Conservation (phyloP, 2,329 filamentous ascomycete species). For the Dothideomycetidae sp. region DNA sequence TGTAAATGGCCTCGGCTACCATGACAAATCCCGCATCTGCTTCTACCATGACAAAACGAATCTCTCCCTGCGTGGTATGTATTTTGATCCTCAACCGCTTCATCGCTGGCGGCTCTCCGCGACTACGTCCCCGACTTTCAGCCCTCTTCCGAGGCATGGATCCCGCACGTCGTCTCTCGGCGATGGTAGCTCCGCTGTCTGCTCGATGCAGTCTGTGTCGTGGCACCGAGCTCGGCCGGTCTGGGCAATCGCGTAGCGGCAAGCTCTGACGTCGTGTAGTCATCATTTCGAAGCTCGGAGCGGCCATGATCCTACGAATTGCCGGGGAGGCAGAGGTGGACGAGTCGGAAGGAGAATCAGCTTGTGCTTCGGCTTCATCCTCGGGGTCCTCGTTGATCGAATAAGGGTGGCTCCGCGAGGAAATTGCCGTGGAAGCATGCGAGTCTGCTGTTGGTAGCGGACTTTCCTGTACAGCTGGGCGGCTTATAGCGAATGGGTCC, state of each 20-base stretch:
- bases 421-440: conserved; percentile 11
- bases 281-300: neutral
- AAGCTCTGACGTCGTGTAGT: neutral
- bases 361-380: neutral
- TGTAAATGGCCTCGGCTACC: conserved; percentile 62
- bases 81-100: conserved; percentile 68
- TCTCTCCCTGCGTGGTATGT: conserved; percentile 69
- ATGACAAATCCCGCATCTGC: conserved; percentile 59
- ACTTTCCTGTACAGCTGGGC: conserved; percentile 20
- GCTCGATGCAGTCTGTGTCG: neutral
- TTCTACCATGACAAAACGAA: conserved; percentile 79
- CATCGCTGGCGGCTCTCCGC: neutral
- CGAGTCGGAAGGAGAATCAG: neutral
- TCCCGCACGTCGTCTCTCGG: neutral
- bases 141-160: neutral
- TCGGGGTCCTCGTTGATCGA: neutral
- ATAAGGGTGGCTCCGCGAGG: neutral
- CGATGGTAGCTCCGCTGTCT: neutral
- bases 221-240: neutral
- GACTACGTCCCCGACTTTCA: neutral
- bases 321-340: neutral
- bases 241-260: neutral
- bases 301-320: neutral
- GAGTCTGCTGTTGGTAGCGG: conserved; percentile 30
- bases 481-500: neutral